phyloP scores from a whole-genome alignment of 768 basidiomycete species.

The Mycena amicta region DNA sequence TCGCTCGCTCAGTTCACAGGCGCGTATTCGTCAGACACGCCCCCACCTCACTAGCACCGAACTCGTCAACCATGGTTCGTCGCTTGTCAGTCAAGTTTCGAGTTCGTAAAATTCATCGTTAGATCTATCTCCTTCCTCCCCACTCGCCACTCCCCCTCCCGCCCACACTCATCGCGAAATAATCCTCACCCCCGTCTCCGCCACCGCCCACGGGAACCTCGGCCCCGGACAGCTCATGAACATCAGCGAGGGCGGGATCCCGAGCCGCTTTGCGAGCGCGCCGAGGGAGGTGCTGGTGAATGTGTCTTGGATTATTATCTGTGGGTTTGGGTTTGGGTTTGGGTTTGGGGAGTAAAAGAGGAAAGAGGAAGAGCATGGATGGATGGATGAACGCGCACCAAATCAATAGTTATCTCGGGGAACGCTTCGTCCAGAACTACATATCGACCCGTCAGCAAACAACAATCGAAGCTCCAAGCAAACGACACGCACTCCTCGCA shows the following conservation, averaged over 20 bases:
- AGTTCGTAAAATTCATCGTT: too few relatives aligned
- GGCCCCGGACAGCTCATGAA: slow-evolving; percentile 64
- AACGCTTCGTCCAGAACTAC: slow-evolving; percentile 50
- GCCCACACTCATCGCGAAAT: slow-evolving; percentile 35
- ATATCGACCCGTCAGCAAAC: background rate
- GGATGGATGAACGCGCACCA: slow-evolving; percentile 38
- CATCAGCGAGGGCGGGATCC: slow-evolving; percentile 58
- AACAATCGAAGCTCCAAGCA: background rate
- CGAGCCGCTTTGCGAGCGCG: slow-evolving; percentile 49
- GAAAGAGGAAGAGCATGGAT: too few relatives aligned
- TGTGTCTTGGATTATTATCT: slow-evolving; percentile 48
- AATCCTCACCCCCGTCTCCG: slow-evolving; percentile 56
- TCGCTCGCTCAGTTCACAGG: too few relatives aligned
- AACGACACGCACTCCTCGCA: slow-evolving; percentile 54
- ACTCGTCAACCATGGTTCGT: too few relatives aligned
- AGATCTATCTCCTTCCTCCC: too few relatives aligned
- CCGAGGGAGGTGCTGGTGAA: slow-evolving; percentile 51
- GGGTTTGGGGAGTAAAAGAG: background rate
- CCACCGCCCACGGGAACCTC: slow-evolving; percentile 41
- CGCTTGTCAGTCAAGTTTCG: too few relatives aligned
- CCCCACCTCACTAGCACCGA: too few relatives aligned
- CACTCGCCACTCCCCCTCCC: too few relatives aligned
- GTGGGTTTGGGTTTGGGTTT: background rate
- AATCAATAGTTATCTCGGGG: slow-evolving; percentile 64
- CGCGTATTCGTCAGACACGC: too few relatives aligned